Percentiles rank a stretch among this genome's conserved stretches.
phyloP scores from a whole-genome alignment of 805 yeast species.

The Cyberlindnera mississippiensis region DNA sequence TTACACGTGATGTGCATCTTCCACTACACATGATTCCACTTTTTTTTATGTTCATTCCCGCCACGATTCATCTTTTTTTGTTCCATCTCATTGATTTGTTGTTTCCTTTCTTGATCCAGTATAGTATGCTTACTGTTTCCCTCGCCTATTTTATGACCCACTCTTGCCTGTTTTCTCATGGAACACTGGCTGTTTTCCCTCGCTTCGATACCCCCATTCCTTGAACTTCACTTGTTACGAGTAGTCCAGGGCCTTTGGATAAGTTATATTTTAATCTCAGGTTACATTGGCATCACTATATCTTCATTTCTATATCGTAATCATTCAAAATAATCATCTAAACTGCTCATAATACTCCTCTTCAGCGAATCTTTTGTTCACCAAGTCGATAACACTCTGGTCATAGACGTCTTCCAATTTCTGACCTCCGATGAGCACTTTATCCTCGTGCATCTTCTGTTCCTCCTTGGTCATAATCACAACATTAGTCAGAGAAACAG shows the following conservation, averaged over 20 bases:
- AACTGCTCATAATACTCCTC: slow-evolving; percentile 70
- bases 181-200: too few relatives aligned
- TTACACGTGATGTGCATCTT: slow-evolving; percentile 18
- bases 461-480: slow-evolving; percentile 89
- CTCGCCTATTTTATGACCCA: too few relatives aligned
- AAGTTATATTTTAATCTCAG: neutral
- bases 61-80: neutral
- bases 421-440: slow-evolving; percentile 69
- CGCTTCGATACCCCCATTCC: too few relatives aligned
- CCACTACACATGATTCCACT: too few relatives aligned
- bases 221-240: too few relatives aligned
- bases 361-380: slow-evolving; percentile 64
- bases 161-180: too few relatives aligned
- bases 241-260: too few relatives aligned
- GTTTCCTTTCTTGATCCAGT: neutral
- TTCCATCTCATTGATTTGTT: neutral
- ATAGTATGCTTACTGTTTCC: too few relatives aligned
- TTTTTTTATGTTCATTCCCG: neutral
- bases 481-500: slow-evolving; percentile 68
- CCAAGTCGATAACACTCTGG: slow-evolving; percentile 50
- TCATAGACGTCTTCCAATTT: slow-evolving; percentile 59
- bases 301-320: neutral
- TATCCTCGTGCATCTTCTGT: slow-evolving; percentile 71
- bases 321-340: slow-evolving; percentile 23
- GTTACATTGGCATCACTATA: neutral